phyloP scores from a whole-genome alignment of 192 early-diverging fungal species.

The Spizellomyces punctatus region DNA sequence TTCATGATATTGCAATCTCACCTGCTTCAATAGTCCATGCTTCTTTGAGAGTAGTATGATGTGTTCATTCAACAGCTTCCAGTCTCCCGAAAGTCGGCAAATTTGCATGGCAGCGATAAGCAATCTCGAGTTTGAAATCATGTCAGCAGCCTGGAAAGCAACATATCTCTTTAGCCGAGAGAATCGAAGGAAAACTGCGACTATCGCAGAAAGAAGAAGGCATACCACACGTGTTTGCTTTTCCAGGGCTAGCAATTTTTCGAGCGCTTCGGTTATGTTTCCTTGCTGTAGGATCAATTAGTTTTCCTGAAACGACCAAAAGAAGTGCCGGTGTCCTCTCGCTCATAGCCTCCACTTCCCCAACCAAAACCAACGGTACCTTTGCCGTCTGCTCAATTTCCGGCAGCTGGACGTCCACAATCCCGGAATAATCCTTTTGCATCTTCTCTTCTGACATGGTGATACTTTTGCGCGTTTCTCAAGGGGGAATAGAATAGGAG shows the following conservation, averaged over 20 bases:
- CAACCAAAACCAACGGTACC: slow-evolving; percentile 32
- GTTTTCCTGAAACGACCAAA: no score
- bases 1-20: slow-evolving; percentile 18
- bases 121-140: slow-evolving; percentile 84
- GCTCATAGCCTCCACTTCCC: no score
- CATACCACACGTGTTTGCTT: slow-evolving; percentile 93
- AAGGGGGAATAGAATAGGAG: no score
- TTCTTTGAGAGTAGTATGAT: slow-evolving; percentile 94
- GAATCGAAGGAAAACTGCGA: background rate
- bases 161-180: background rate
- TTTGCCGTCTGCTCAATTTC: slow-evolving; percentile 72
- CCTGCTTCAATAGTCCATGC: slow-evolving; percentile 90
- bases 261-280: slow-evolving; percentile 81
- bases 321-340: no score
- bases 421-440: slow-evolving; percentile 87
- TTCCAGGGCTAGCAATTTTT: slow-evolving; percentile 81
- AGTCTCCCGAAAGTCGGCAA: slow-evolving; percentile 73
- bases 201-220: background rate
- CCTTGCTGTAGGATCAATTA: slow-evolving; percentile 50
- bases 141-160: slow-evolving; percentile 72
- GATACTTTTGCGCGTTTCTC: background rate
- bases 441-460: slow-evolving; percentile 65
- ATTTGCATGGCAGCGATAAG: slow-evolving; percentile 79
- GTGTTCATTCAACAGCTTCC: slow-evolving; percentile 90
- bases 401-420: slow-evolving; percentile 77